Evolutionary conservation across 148 eudicot genomes (phyloP).

Genomic region (Simmondsia chinensis): DNA sequence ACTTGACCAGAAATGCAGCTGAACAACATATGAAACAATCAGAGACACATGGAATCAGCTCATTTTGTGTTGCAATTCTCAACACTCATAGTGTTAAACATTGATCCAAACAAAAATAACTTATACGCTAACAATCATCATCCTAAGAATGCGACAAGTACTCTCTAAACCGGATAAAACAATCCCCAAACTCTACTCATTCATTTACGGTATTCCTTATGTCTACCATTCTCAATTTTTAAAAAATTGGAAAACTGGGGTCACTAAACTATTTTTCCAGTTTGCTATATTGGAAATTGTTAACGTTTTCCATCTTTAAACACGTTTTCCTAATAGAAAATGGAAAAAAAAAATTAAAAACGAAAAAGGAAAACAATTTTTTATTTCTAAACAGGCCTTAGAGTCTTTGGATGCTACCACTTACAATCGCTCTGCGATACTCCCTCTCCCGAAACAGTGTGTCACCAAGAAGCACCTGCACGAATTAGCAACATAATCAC

Average conservation of each 20-base stretch:
- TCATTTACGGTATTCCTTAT: too few species aligned
- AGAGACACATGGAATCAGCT: too few species aligned
- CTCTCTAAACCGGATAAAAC: not conserved
- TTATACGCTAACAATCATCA: not conserved
- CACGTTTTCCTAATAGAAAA: too few species aligned
- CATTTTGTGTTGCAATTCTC: too few species aligned
- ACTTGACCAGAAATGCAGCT: too few species aligned
- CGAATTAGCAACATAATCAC: not conserved
- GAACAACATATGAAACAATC: too few species aligned
- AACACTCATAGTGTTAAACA: too few species aligned
- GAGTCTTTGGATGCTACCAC: conserved; percentile 6
- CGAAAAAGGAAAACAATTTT: not conserved
- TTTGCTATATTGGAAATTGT: too few species aligned
- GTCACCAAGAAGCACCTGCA: conserved; percentile 84
- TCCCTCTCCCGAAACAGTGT: conserved; percentile 68
- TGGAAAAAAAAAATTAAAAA: not conserved
- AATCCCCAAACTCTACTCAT: not conserved
- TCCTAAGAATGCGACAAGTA: not conserved
- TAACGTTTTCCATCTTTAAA: not conserved
- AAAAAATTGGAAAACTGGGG: too few species aligned
- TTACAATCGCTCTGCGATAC: conserved; percentile 81
- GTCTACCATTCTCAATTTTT: too few species aligned
- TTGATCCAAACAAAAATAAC: too few species aligned
- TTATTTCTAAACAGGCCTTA: not conserved
- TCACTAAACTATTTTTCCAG: too few species aligned